Evolutionary conservation across 139 green algal species (phyloP), one percentile per base, ranked within the genome.

Genomic region (Haematococcus lacustris): DNA sequence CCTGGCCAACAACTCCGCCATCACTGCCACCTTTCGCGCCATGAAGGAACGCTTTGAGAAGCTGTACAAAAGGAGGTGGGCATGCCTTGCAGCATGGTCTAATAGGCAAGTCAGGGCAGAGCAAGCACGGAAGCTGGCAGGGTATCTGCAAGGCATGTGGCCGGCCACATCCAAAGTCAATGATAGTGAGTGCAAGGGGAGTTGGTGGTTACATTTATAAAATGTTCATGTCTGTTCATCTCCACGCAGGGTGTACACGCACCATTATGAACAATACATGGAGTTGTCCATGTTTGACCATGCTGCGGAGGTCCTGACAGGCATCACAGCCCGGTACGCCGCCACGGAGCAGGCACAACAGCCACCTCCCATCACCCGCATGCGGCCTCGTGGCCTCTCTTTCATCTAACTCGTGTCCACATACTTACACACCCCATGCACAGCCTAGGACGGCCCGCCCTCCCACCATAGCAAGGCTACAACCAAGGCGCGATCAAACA

Each of bases 211-310:
- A n/a, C n/a, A n/a, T n/a, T n/a, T n/a, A n/a, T n/a, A n/a, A n/a
- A n/a, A n/a, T n/a, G n/a, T n/a, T n/a, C n/a, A n/a, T n/a, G n/a
- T n/a, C n/a, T n/a, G n/a, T n/a, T n/a, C n/a, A n/a, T n/a, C n/a
- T n/a, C n/a, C n/a, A n/a, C n/a, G 26, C 75, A 89, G 81, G 73
- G 67, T 88, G 33, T 93, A 89, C 66, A 62, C 87, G 39, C 88
- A 93, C 73, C 86, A 93, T 66, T 93, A 93, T 72, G 76, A 80
- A 41, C 70, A 93, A 80, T 93, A 88, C 76, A 89, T 91, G 86
- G 83, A 90, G 3, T 26, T 64, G 2, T n/a, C 66, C 1, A 76
- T 62, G 51, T 88, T 92, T 41, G 74, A 84, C 50, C 71, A 78
- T 26, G 87, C 87, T 17, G 40, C 63, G 0, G 80, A 88, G 69